Base-by-base conservation (phyloP, 164 flowering plant species). In the Paratinospora sagittata region DNA sequence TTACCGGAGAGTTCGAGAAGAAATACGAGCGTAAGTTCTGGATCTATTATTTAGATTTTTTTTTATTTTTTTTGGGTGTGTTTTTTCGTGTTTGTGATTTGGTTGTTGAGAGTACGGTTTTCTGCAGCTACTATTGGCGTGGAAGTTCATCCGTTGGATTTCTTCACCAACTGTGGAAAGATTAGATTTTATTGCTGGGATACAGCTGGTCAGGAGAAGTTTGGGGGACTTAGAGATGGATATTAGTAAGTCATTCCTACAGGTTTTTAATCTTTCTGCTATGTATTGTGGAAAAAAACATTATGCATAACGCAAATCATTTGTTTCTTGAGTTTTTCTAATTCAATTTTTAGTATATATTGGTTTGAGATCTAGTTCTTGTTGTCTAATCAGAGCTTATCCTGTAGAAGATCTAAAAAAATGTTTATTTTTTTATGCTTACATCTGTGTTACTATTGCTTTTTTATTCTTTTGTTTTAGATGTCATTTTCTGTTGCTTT, bases 1-100 rank as follows among this genome's bases (percentile, higher is more conserved):
- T 90, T 27, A 85, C 97, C 7, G 97, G 97, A 33, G 97, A 90
- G 80, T 90, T 90, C 55, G 92, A 90, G 83, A 91, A 88, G 87
- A 89, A 86, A 80, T 91, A 91, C 57, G 97, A 91, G 39, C 97
- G 94, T 91, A 80, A 79, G 94, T 65, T 49, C n/a, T 36, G 6
- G 4, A 23, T 14, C 19, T 21, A 47, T 7, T 21, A 47, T 7
- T 21, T 27, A 21, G n/a, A 43, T 52, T 34, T 55, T 39, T 11
- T 19, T 2, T 2, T 30, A 30, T 70, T 37, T n/a, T n/a, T n/a
- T n/a, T n/a, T n/a, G n/a, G n/a, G n/a, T 62, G 0, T 27, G 43
- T 24, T 64, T 37, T 23, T 69, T 67, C 17, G 34, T 21, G 2
- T 43, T 60, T 58, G 14, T 65, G 39, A 64, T 67, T 27, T 11